These are phyloP conservation scores for Microbotryomycetes sp. DNA, from an alignment of 1,284 basidiomycete species.

Conservation along the genomic window DNA sequence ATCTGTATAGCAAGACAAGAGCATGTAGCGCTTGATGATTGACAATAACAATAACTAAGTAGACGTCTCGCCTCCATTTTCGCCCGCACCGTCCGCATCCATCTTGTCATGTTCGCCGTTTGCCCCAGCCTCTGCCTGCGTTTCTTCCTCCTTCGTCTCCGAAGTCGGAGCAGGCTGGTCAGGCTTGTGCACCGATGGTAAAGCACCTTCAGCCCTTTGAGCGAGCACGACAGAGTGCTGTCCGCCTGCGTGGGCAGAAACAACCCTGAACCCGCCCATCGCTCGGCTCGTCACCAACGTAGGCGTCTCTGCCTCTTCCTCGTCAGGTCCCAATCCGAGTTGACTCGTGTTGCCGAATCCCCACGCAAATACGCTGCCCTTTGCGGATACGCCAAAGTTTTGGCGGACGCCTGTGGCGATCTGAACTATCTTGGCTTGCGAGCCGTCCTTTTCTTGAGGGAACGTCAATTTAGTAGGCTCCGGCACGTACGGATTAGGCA, in stretches of 20 bases:
- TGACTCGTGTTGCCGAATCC: conserved; percentile 27
- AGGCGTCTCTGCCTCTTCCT: conserved; percentile 27
- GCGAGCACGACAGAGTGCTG: conserved; percentile 33
- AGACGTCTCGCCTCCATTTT: no score
- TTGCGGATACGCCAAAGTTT: conserved; percentile 65
- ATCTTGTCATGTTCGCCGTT: no score
- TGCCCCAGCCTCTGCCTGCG: background rate
- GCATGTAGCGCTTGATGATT: no score
- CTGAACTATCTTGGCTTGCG: conserved; percentile 59
- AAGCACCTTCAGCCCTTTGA: background rate
- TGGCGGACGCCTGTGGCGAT: conserved; percentile 72
- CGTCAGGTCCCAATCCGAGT: conserved; percentile 29
- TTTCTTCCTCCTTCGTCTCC: background rate
- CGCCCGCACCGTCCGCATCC: no score
- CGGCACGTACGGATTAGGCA: conserved; percentile 23
- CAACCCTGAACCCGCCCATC: conserved; percentile 25
- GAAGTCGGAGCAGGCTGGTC: background rate
- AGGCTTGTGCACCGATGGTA: background rate
- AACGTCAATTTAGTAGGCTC: conserved; percentile 50
- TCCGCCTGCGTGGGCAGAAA: conserved; percentile 29
- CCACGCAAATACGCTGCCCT: conserved; percentile 31
- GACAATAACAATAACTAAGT: no score
- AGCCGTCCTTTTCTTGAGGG: conserved; percentile 45
- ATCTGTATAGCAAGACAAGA: no score
- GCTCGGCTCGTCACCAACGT: conserved; percentile 23